phyloP scores from a whole-genome alignment of 2,329 filamentous ascomycete species.

The Westerdykella ornata region DNA sequence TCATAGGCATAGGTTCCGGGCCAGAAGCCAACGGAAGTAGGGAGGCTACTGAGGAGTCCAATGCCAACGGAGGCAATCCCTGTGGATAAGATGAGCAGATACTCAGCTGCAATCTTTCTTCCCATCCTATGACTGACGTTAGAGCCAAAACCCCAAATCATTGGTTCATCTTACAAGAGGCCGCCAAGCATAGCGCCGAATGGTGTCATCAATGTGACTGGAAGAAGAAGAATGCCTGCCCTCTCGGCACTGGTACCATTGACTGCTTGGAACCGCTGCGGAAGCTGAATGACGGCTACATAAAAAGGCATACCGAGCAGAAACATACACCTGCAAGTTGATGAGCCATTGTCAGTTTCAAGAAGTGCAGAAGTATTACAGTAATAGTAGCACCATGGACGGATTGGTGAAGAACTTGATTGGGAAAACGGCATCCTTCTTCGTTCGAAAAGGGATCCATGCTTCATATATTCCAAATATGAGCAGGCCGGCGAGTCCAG shows the following conservation, averaged over 20 bases:
- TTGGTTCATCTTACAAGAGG: too few species aligned
- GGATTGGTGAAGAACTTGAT: conserved; percentile 22
- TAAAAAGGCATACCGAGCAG: conserved; percentile 27
- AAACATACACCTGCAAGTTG: conserved; percentile 15
- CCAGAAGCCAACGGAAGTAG: conserved; percentile 13
- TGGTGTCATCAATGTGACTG: conserved; percentile 21
- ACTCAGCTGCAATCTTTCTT: conserved; percentile 18
- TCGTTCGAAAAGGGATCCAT: conserved; percentile 22
- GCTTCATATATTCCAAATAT: conserved; percentile 24
- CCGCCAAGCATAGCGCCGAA: conserved; percentile 24
- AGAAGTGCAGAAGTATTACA: conserved; percentile 10
- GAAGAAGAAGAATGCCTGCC: conserved; percentile 26
- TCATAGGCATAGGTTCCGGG: conserved; percentile 24
- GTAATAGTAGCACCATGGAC: conserved; percentile 15
- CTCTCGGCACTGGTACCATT: conserved; percentile 27
- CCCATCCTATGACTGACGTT: too few species aligned
- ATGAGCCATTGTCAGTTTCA: neutral
- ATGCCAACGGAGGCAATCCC: conserved; percentile 19
- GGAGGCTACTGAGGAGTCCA: conserved; percentile 24
- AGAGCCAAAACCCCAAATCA: neutral
- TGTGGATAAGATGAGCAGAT: conserved; percentile 15
- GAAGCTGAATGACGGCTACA: conserved; percentile 25
- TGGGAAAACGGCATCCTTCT: conserved; percentile 24
- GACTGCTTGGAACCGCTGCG: conserved; percentile 30
- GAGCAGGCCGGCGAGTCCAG: conserved; percentile 19